phyloP scores from a whole-genome alignment of 2,329 filamentous ascomycete genomes.

The Phaeosphaeria sp. region DNA sequence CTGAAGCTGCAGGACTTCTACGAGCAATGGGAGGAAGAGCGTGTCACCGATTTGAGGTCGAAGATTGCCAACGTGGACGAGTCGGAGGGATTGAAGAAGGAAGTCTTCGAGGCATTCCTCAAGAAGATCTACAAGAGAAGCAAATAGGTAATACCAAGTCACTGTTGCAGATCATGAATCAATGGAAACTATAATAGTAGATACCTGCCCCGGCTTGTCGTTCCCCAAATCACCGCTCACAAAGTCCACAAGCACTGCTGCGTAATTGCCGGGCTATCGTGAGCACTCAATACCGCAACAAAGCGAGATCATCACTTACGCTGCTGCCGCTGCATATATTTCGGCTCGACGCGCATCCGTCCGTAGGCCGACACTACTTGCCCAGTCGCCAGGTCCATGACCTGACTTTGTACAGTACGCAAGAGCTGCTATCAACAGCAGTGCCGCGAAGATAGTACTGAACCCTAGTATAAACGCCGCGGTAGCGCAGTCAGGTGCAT shows the following conservation, averaged over 20 bases:
- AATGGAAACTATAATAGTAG: neutral
- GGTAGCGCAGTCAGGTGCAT: too few relatives aligned
- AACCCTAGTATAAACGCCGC: too few relatives aligned
- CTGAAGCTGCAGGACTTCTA: slow-evolving; percentile 84
- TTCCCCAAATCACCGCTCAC: slow-evolving; percentile 18
- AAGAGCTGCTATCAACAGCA: too few relatives aligned
- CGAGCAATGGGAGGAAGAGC: slow-evolving; percentile 87
- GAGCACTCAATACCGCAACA: neutral
- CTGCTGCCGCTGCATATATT: slow-evolving; percentile 23
- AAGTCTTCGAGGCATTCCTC: slow-evolving; percentile 87
- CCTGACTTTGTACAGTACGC: slow-evolving; percentile 13
- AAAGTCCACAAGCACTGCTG: slow-evolving; percentile 26
- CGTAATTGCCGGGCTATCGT: slow-evolving; percentile 11
- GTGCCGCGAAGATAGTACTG: too few relatives aligned
- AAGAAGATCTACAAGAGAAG: slow-evolving; percentile 98
- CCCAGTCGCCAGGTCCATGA: slow-evolving; percentile 11
- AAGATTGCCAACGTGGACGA: slow-evolving; percentile 85
- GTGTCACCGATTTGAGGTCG: slow-evolving; percentile 76
- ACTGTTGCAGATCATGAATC: too few relatives aligned
- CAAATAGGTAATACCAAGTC: slow-evolving; percentile 68
- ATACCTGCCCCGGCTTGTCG: neutral
- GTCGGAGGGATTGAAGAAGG: slow-evolving; percentile 86
- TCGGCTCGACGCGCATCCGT: slow-evolving; percentile 25
- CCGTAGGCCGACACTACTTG: slow-evolving; percentile 12
- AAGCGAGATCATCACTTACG: slow-evolving; percentile 7